Percentiles rank a stretch among this genome's conserved stretches.
These are phyloP conservation scores for Chenopodium suecicum DNA, from an alignment of 148 eudicot genomes.

Conservation along the genomic window DNA sequence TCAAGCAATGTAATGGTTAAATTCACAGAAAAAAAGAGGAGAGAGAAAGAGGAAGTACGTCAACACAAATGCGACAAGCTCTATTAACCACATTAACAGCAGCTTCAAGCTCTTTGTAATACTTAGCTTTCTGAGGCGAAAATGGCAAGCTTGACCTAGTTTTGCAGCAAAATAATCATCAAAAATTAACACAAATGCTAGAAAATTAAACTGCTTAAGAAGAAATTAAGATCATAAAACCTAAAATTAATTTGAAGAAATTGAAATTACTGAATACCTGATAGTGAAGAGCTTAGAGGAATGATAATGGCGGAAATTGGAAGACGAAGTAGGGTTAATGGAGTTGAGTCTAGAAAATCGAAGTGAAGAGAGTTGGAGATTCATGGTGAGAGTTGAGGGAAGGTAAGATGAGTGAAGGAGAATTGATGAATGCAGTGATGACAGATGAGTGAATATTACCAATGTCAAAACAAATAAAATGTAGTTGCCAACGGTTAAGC, in stretches of 20 bases:
- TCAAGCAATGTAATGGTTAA: conserved; percentile 4
- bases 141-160: conserved; percentile 67
- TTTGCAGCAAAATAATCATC: neutral
- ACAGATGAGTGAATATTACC: conserved; percentile 11
- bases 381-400: conserved; percentile 31
- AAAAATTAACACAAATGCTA: neutral
- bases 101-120: conserved; percentile 66
- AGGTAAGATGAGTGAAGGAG: neutral
- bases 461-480: neutral
- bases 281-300: conserved; percentile 38
- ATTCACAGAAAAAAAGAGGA: neutral
- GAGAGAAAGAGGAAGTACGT: conserved; percentile 39
- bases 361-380: conserved; percentile 36
- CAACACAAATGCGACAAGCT: conserved; percentile 83
- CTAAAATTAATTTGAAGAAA: neutral
- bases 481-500: conserved; percentile 1
- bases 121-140: conserved; percentile 57
- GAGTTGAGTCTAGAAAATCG: conserved; percentile 27
- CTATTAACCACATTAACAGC: conserved; percentile 78
- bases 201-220: neutral
- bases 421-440: neutral
- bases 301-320: conserved; percentile 26
- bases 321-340: conserved; percentile 20
- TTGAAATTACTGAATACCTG: conserved; percentile 32
- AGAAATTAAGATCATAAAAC: neutral